Evolutionary conservation across 768 basidiomycete genomes (phyloP).

Genomic region (Dentipellis fragilis): DNA sequence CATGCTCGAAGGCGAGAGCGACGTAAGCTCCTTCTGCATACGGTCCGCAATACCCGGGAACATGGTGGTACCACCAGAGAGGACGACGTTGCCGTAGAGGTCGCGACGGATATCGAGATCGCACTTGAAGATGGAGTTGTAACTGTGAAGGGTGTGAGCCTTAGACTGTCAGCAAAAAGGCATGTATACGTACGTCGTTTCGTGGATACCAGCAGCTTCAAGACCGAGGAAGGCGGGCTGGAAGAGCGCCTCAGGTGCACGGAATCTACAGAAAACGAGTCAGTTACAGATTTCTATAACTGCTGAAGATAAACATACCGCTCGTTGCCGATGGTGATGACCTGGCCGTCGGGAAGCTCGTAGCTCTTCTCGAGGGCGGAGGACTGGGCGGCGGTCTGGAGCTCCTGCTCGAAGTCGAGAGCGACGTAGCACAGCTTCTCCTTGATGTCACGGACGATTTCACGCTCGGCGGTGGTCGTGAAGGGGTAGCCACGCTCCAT

Average conservation of each 20-base stretch:
- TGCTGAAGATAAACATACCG: slow-evolving; percentile 24
- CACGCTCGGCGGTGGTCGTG: slow-evolving; percentile 87
- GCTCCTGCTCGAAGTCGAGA: slow-evolving; percentile 88
- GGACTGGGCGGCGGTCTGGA: slow-evolving; percentile 83
- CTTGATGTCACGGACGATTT: slow-evolving; percentile 96
- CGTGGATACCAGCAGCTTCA: slow-evolving; percentile 79
- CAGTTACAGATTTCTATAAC: background rate
- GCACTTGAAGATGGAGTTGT: slow-evolving; percentile 82
- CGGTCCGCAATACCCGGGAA: slow-evolving; percentile 57
- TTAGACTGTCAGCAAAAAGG: background rate
- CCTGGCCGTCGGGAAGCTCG: slow-evolving; percentile 87
- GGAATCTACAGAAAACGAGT: slow-evolving; percentile 29
- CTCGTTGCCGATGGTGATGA: slow-evolving; percentile 78
- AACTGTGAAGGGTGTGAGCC: slow-evolving; percentile 12
- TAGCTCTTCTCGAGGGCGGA: slow-evolving; percentile 90
- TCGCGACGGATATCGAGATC: slow-evolving; percentile 48
- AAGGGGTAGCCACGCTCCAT: slow-evolving; percentile 90
- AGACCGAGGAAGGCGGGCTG: slow-evolving; percentile 51
- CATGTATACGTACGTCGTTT: slow-evolving; percentile 37
- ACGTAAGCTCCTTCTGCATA: slow-evolving; percentile 66
- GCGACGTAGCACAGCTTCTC: slow-evolving; percentile 90
- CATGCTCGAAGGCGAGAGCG: slow-evolving; percentile 56
- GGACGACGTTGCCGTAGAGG: slow-evolving; percentile 47
- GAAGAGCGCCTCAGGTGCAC: slow-evolving; percentile 48
- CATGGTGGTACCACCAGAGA: slow-evolving; percentile 55